Conservation (phyloP, 345 rosid species). For the Hevea brasiliensis region DNA sequence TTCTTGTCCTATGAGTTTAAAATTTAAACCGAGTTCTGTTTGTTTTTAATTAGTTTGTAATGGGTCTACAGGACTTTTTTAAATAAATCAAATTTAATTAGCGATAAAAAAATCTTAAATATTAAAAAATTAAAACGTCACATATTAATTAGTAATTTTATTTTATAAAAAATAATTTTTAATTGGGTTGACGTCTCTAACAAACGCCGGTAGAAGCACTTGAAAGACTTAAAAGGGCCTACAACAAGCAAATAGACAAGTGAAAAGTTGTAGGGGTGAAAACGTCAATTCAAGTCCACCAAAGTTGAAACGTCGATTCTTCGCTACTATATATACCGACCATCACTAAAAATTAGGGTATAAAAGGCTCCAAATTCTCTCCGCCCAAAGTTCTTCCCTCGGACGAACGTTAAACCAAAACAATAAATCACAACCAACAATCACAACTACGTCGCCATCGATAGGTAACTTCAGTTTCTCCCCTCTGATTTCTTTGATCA, state of each 20-base stretch:
- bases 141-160: no score
- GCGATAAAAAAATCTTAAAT: no score
- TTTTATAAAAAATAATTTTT: no score
- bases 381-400: constrained; percentile 50
- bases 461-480: constrained; percentile 28
- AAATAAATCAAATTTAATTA: no score
- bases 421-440: constrained; percentile 10
- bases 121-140: no score
- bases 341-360: constrained; percentile 89
- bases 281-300: constrained; percentile 23
- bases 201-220: not conserved
- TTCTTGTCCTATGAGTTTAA: no score
- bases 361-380: constrained; percentile 57
- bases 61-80: no score
- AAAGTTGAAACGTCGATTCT: no score
- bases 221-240: not conserved
- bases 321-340: constrained; percentile 59
- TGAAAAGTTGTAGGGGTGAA: constrained; percentile 13
- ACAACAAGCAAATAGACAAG: not conserved
- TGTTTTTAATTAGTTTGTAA: no score
- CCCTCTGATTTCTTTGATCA: not conserved
- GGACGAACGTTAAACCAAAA: constrained; percentile 34
- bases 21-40: no score
- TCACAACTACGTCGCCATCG: constrained; percentile 28
- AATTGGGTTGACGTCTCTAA: no score